Evolutionary conservation across 2,329 filamentous ascomycete species (phyloP), one percentile per base, ranked within the genome.

Genomic region (Cadophora malorum): DNA sequence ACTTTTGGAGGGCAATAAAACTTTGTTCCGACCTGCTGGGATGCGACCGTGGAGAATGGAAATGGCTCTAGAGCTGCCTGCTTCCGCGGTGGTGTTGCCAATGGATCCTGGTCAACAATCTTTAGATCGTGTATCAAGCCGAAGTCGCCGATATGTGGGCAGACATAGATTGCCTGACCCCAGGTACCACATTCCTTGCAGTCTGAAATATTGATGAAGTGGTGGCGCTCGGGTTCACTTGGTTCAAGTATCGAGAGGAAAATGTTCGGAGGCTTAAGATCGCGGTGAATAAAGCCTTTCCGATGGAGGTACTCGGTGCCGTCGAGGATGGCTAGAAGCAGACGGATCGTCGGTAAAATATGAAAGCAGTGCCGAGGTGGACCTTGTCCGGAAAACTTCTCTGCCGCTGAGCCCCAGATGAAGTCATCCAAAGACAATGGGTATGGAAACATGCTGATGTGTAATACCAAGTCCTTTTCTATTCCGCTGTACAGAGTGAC

Each of bases 221-320:
- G 82, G 4, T 81, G 77, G 0, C 80, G 67, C 45, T 69, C 62
- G 61, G 79, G 55, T 74, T 75, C 72, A 70, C 28, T 70, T 1
- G 77, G 75, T 4, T 74, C 77, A 21, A 80, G 77, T n/a, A 83
- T 75, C 2, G 85, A 85, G 0, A 91, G 79, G 76, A 91, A 90
- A 33, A 91, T 86, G 71, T 91, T 91, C 3, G 85, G 86, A 0
- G 89, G 89, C 73, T 91, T 91, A 25, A 91, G 80, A 73, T 91
- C 89, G 10, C 89, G 85, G 73, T 91, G 89, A 0, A 90, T 83
- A 59, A 91, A 85, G 6, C 83, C 82, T 67, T 87, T 82, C 0
- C 80, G 78, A 72, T 91, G 89, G 1, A 91, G 81, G 72, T 91
- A 91, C 67, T 88, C 83, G 3, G 91, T 84, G 1, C 89, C 89